These are phyloP conservation scores for Stevia rebaudiana DNA, from an alignment of 140 eudicot genomes.

Conservation along the genomic window DNA sequence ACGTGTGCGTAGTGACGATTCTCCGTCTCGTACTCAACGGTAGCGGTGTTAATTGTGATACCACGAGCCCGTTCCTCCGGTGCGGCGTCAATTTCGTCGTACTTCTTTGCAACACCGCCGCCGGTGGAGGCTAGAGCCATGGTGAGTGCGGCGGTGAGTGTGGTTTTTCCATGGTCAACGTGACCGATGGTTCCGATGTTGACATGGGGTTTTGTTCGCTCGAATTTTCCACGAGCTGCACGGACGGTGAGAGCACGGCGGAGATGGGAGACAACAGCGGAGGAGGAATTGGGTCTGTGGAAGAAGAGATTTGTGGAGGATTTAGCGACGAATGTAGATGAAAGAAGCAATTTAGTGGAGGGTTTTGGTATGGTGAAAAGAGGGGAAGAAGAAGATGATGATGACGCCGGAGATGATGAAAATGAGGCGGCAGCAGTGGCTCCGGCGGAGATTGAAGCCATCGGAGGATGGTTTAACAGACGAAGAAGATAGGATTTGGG, in stretches of 20 bases:
- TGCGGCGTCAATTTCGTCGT: slow-evolving; percentile 97
- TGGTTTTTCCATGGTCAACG: slow-evolving; percentile 96
- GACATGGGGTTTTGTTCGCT: slow-evolving; percentile 89
- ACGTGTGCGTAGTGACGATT: slow-evolving; percentile 90
- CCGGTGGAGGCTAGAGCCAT: slow-evolving; percentile 85
- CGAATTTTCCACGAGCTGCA: slow-evolving; percentile 88
- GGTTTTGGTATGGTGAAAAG: slow-evolving; percentile 24
- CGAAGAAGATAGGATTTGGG: slow-evolving; percentile 17
- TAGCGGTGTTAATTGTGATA: slow-evolving; percentile 89
- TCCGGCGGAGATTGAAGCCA: slow-evolving; percentile 62
- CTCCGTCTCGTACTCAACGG: slow-evolving; percentile 91
- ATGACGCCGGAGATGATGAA: slow-evolving; percentile 15
- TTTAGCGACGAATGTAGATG: slow-evolving; percentile 45
- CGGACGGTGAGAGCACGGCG: slow-evolving; percentile 47
- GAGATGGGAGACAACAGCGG: slow-evolving; percentile 19
- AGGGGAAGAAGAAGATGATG: slow-evolving; percentile 17
- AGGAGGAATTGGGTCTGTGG: slow-evolving; percentile 16
- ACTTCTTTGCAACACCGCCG: slow-evolving; percentile 66
- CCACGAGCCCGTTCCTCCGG: slow-evolving; percentile 96
- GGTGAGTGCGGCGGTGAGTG: slow-evolving; percentile 95
- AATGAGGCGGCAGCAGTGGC: slow-evolving; percentile 32
- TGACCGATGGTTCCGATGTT: slow-evolving; percentile 97
- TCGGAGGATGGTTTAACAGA: neutral
- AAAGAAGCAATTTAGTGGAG: slow-evolving; percentile 26
- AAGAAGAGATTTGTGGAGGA: slow-evolving; percentile 24